Percentiles rank a stretch among this genome's conserved stretches.
Evolutionary conservation across 257 asterid genomes (phyloP).

Genomic region (Nicotiana tabacum): DNA sequence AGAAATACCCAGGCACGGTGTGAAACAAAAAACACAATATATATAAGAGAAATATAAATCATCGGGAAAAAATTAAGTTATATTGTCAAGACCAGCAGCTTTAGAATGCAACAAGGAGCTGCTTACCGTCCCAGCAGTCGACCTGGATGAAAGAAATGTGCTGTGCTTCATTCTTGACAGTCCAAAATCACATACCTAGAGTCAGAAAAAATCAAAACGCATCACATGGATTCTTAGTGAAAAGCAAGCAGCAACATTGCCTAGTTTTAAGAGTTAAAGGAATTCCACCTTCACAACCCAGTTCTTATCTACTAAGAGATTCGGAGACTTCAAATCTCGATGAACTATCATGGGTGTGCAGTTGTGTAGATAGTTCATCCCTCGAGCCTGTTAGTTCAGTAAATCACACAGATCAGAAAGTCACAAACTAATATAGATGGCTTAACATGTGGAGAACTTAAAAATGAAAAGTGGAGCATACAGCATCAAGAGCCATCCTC

Average conservation of each 20-base stretch:
- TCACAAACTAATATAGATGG: conserved; percentile 8
- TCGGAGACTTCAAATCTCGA: conserved; percentile 96
- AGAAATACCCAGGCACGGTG: conserved; percentile 4
- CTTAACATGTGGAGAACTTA: not conserved
- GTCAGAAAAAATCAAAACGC: conserved; percentile 17
- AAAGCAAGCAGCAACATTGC: not conserved
- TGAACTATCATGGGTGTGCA: conserved; percentile 87
- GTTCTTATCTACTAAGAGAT: conserved; percentile 94
- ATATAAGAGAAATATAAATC: not conserved
- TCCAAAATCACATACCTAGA: conserved; percentile 92
- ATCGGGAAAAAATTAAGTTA: not conserved
- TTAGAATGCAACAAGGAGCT: conserved; percentile 2
- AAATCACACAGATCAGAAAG: conserved; percentile 6
- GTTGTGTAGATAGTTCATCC: conserved; percentile 96
- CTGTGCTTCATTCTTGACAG: conserved; percentile 87
- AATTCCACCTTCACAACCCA: conserved; percentile 90
- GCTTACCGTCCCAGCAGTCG: conserved; percentile 98
- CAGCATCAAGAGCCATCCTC: conserved; percentile 95
- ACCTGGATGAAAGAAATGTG: conserved; percentile 94
- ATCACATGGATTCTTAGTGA: not conserved
- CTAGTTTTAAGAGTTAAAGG: conserved; percentile 12
- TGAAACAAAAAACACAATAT: not conserved
- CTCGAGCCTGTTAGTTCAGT: conserved; percentile 62
- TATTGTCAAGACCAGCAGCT: not conserved
- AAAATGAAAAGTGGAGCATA: conserved; percentile 37